Base-by-base conservation (phyloP, 495 filamentous ascomycete species). In the Glarea lozoyensis region DNA sequence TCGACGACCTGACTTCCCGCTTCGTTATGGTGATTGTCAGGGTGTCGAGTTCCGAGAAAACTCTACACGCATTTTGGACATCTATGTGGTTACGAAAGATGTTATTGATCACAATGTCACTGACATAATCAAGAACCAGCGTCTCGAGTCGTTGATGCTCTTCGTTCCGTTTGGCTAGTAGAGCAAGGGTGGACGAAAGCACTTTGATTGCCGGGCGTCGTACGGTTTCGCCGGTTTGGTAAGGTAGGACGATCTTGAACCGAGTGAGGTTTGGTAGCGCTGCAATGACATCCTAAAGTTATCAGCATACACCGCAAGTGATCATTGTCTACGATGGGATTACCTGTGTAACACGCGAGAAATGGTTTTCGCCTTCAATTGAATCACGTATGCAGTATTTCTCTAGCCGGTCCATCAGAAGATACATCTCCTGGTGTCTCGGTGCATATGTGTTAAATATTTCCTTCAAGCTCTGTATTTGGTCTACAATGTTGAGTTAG, bases 1-100 rank as follows among this genome's bases (percentile, higher is more conserved):
- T 33, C 4, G 24, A 12, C 5, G 37, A 9, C 12, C 35, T 31
- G 11, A 40, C 9, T 24, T 58, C 55, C 17, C 55, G 52, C 48
- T 49, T 45, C 37, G 50, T 55, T 34, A 58, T 36, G 10, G 48
- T 43, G 7, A 58, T 34, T 7, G 48, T 32, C 22, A 58, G 31
- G 36, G 50, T 27, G 22, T 50, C 53, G 5, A 58, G 31, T 5
- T 34, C 30, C 16, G n/a, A 16, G 21, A 58, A 55, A 3, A 36
- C 29, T 2, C 18, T 17, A 4, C 53, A 22, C 1, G 40, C 20
- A 35, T 58, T 58, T 2, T n/a, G 22, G 2, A 52, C 30, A 49
- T 58, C 55, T 5, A 50, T 50, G 10, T 34, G 52, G 29, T 53
- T 58, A 11, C 49, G 31, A 35, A 43, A 53, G 18, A 58, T 55